Percentiles rank a stretch among this genome's conserved stretches.
These are phyloP conservation scores for Pseudocercospora eumusae DNA, from an alignment of 2,329 filamentous ascomycete species.

Conservation along the genomic window DNA sequence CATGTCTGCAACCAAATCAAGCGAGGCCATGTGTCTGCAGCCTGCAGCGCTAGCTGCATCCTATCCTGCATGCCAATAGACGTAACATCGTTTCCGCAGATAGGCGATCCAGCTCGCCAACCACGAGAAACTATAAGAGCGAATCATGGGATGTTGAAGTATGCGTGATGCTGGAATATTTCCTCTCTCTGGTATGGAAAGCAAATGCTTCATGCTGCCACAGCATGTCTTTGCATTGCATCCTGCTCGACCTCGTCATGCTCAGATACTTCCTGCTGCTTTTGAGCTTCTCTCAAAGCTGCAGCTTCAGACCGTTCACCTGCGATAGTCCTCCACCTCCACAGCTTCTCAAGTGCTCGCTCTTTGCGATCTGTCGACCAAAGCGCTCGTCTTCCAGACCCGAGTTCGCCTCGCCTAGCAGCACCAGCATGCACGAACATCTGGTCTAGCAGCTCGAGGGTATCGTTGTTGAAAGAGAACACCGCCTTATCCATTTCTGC, in stretches of 20 bases:
- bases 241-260: constrained; percentile 7
- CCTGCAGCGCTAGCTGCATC: neutral
- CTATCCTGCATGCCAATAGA: neutral
- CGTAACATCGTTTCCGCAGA: neutral
- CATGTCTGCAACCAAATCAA: neutral
- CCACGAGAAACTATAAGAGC: too few species aligned
- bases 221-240: neutral
- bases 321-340: constrained; percentile 19
- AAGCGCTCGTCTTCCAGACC: constrained; percentile 33
- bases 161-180: too few species aligned
- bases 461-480: constrained; percentile 57
- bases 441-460: constrained; percentile 44
- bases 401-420: constrained; percentile 30
- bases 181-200: neutral
- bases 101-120: too few species aligned
- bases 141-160: too few species aligned
- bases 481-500: constrained; percentile 67
- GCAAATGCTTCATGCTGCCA: neutral
- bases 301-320: constrained; percentile 9
- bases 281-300: constrained; percentile 12
- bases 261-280: neutral
- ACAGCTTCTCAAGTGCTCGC: constrained; percentile 36
- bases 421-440: constrained; percentile 38
- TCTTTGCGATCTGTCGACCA: constrained; percentile 42
- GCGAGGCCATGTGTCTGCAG: neutral